Base-by-base conservation (phyloP, 768 basidiomycete genomes). In the Tricholoma bakamatsutake region DNA sequence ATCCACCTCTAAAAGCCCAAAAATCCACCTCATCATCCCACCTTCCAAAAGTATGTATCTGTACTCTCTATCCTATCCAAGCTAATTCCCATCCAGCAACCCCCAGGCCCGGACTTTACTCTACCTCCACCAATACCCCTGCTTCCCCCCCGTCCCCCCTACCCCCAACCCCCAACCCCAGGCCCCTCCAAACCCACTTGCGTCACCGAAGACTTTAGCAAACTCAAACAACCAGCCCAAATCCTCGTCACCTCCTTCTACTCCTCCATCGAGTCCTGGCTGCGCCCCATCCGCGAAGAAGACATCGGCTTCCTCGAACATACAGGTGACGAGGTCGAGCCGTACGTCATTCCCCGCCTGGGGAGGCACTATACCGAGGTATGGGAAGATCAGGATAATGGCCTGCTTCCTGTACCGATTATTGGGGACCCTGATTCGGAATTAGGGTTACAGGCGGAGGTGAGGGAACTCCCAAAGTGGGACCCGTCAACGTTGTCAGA, bases 231-330 rank as follows among this genome's bases (percentile, higher is more conserved):
- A 50, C 91, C 92, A 0, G 61, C 80, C n/a, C 89, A 90, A 66
- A 79, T 79, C 9, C 77, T 75, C 17, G 80, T 87, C 28, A 80
- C 74, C 30, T 93, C 92, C 1, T 98, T 97, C 67, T 93, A 93
- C 70, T 76, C 87, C 24, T 88, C 85, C 63, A 83, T 96, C 46
- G 96, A 98, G 64, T 88, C 90, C 10, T 99, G 90, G 77, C 76
- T 95, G 64, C 85, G 94, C 50, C 82, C 83, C 21, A 84, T 98
- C 43, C 88, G 88, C 59, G 97, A 98, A 71, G 97, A 98, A 69
- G 97, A 99, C 66, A 74, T 98, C 28, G 96, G 96, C 2, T 95
- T 93, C 70, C 78, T 99, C 52, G 89, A 92, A 57, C 90, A 90
- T 64, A 86, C 87, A 10, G 90, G 82, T n/a, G 94, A 98, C 64